These are phyloP conservation scores for Bocquillonia castaneifolia DNA, from an alignment of 441 rosid genomes.

Conservation along the genomic window DNA sequence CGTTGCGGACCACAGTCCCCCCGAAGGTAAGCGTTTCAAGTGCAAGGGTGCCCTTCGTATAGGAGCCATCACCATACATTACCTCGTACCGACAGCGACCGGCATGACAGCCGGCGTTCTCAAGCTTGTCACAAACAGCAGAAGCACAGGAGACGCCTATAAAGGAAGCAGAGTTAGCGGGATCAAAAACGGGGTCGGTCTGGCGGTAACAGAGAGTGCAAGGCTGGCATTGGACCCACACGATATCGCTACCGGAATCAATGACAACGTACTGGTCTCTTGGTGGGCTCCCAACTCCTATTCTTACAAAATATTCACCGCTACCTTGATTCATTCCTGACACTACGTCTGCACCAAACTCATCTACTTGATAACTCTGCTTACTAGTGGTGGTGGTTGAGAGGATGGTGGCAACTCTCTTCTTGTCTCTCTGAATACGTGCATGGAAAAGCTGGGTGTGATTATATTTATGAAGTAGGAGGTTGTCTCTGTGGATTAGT, in stretches of 20 bases:
- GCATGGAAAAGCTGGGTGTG: conserved; percentile 49
- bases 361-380: conserved; percentile 26
- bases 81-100: conserved; percentile 92
- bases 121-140: conserved; percentile 64
- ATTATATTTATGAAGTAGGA: conserved; percentile 23
- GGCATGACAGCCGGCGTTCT: conserved; percentile 58
- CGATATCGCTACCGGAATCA: conserved; percentile 93
- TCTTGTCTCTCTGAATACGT: conserved; percentile 57
- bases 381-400: conserved; percentile 49
- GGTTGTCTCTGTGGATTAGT: conserved; percentile 63
- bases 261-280: conserved; percentile 78
- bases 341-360: conserved; percentile 54
- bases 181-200: conserved; percentile 90
- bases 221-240: conserved; percentile 97
- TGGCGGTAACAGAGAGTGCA: conserved; percentile 80
- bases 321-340: conserved; percentile 97
- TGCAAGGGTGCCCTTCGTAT: conserved; percentile 71
- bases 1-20: conserved; percentile 44
- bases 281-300: conserved; percentile 90
- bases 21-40: conserved; percentile 77
- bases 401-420: conserved; percentile 50
- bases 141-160: conserved; percentile 73
- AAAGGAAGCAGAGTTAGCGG: conserved; percentile 65
- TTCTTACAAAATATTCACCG: conserved; percentile 83
- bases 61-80: conserved; percentile 89